These are phyloP conservation scores for Tylopilus rubrobrunneus DNA, from an alignment of 768 basidiomycete species.

Conservation along the genomic window DNA sequence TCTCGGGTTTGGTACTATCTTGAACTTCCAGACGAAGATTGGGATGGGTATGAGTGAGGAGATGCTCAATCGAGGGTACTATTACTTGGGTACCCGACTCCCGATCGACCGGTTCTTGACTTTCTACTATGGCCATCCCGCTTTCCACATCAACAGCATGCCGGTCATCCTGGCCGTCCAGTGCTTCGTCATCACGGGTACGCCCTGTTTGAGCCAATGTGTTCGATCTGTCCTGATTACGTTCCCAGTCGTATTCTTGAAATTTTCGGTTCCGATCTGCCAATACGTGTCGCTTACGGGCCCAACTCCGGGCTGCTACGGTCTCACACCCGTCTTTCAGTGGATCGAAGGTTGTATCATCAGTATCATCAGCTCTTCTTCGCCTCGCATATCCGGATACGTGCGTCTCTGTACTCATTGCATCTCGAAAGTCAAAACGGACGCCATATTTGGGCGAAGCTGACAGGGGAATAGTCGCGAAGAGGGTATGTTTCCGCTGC, in stretches of 20 bases:
- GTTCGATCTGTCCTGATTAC: slow-evolving; percentile 12
- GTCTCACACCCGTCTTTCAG: slow-evolving; percentile 85
- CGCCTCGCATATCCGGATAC: too few species aligned
- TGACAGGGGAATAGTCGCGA: too few species aligned
- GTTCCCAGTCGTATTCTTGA: slow-evolving; percentile 83
- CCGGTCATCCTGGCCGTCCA: slow-evolving; percentile 96
- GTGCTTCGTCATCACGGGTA: slow-evolving; percentile 88
- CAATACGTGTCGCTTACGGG: slow-evolving; percentile 68
- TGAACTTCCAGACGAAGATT: slow-evolving; percentile 99
- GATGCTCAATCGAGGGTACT: slow-evolving; percentile 98
- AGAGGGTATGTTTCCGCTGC: too few species aligned
- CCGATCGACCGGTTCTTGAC: slow-evolving; percentile 98
- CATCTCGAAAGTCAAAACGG: too few species aligned
- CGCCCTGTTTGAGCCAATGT: slow-evolving; percentile 30
- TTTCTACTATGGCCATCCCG: slow-evolving; percentile 99
- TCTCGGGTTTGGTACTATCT: slow-evolving; percentile 96
- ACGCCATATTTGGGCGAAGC: too few species aligned
- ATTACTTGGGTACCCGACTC: slow-evolving; percentile 96
- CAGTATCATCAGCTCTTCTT: too few species aligned
- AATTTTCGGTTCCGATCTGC: slow-evolving; percentile 77
- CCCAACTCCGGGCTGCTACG: slow-evolving; percentile 89
- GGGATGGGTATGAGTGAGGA: slow-evolving; percentile 99
- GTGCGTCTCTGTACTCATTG: too few species aligned
- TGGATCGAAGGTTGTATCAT: slow-evolving; percentile 98
- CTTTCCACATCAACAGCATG: slow-evolving; percentile 99